Evolutionary conservation across 2,329 filamentous ascomycete genomes (phyloP).

Genomic region (Paraphoma chrysanthemicola): DNA sequence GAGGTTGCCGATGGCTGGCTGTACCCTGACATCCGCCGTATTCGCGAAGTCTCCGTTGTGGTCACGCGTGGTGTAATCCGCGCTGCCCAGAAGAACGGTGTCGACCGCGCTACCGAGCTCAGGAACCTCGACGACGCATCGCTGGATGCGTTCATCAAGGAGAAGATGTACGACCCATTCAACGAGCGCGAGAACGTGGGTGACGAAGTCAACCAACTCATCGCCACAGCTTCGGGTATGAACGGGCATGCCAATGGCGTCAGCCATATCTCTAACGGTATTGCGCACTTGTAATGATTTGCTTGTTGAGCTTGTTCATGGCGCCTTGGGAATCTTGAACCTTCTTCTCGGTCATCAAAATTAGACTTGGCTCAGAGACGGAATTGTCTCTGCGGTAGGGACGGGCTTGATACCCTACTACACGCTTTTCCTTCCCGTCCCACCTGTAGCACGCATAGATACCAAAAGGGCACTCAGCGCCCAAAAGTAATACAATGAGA

Average conservation of each 20-base stretch:
- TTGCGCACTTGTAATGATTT: conserved; percentile 41
- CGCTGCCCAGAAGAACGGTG: conserved; percentile 79
- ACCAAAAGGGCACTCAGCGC: background rate
- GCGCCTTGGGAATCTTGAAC: conserved; percentile 12
- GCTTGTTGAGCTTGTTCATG: conserved; percentile 17
- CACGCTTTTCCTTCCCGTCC: conserved; percentile 19
- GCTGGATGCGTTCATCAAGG: conserved; percentile 70
- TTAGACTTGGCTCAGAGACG: conserved; percentile 27
- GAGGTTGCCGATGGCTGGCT: conserved; percentile 85
- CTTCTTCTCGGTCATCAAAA: conserved; percentile 17
- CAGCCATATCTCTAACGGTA: conserved; percentile 35
- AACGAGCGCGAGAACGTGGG: conserved; percentile 52
- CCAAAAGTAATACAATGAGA: background rate
- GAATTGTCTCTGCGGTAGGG: conserved; percentile 22
- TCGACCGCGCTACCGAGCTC: conserved; percentile 63
- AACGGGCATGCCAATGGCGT: conserved; percentile 32
- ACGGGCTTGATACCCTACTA: conserved; percentile 36
- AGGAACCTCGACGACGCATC: conserved; percentile 71
- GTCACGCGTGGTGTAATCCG: conserved; percentile 95
- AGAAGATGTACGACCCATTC: conserved; percentile 61
- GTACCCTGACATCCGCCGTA: conserved; percentile 89
- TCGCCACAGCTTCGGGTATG: conserved; percentile 30
- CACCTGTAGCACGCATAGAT: conserved; percentile 16
- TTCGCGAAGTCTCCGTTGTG: conserved; percentile 84
- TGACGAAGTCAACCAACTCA: conserved; percentile 45